Evolutionary conservation across 192 early-diverging fungal species (phyloP), one percentile per base, ranked within the genome.

Genomic region (Umbelopsis ramanniana): DNA sequence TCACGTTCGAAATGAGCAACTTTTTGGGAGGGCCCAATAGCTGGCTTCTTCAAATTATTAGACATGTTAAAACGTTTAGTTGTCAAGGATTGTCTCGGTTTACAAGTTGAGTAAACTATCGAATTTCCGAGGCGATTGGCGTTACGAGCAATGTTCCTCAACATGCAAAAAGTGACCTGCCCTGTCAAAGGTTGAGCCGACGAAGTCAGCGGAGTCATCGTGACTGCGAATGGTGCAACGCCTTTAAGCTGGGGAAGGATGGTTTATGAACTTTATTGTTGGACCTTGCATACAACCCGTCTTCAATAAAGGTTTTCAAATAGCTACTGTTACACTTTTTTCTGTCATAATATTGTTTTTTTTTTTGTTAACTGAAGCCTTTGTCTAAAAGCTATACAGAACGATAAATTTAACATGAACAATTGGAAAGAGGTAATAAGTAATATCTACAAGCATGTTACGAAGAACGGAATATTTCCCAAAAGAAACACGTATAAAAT

Each of bases 1-100:
- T 88, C 87, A 77, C 80, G 77, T 55, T 82, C 81, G 67, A 88
- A 85, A 67, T 84, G 75, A 29, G 85, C 81, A 45, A 88, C 85
- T 52, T 80, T 81, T 33, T 83, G 72, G 46, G 85, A 66, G 4
- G 77, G 77, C 21, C 55, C 45, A 45, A 78, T 53, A 23, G 23
- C 24, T n/a, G 47, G 19, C 17, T 21, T 50, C n/a, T 47, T 15
- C 8, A 45, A 48, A 47, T 37, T 47, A 53, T 45, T 71, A 33
- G 45, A 57, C 37, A 67, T 68, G 29, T 6, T 67, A 22, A 63
- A 74, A 8, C 57, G 23, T n/a, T 35, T 63, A 11, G 37, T 5
- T 37, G 33, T 35, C 5, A 63, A 8, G 7, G 57, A 35, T 19
- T 37, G 17, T 35, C 8, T 37, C 29, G 57, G 33, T 35, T 37